These are phyloP conservation scores for Extremus antarcticus DNA, from an alignment of 495 filamentous ascomycete species.

Conservation along the genomic window DNA sequence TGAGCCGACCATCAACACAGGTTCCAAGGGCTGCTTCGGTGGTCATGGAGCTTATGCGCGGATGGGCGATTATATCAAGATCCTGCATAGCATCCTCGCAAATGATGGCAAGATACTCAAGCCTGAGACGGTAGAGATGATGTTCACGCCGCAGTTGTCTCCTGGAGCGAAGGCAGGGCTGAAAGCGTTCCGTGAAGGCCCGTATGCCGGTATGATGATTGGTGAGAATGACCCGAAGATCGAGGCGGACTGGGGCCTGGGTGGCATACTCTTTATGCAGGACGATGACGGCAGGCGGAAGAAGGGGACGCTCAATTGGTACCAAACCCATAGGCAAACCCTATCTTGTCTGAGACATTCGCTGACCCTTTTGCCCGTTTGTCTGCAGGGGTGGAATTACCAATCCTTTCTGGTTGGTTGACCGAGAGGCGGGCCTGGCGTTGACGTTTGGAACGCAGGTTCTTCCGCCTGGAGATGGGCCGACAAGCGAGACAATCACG, in stretches of 20 bases:
- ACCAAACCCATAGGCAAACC: too few species aligned
- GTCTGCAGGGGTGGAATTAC: slow-evolving; percentile 25
- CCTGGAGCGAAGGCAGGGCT: neutral
- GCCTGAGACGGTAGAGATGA: slow-evolving; percentile 34
- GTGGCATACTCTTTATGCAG: slow-evolving; percentile 26
- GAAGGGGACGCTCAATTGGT: slow-evolving; percentile 28
- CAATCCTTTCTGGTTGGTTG: slow-evolving; percentile 28
- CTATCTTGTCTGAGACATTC: too few species aligned
- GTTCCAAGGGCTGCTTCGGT: slow-evolving; percentile 35
- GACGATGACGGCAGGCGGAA: slow-evolving; percentile 22
- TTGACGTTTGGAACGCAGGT: slow-evolving; percentile 18
- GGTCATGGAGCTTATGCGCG: slow-evolving; percentile 43
- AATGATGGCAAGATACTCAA: slow-evolving; percentile 38
- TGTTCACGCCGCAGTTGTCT: slow-evolving; percentile 35
- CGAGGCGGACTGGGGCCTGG: slow-evolving; percentile 25
- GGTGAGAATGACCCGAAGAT: slow-evolving; percentile 10
- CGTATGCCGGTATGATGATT: slow-evolving; percentile 2
- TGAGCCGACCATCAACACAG: slow-evolving; percentile 22
- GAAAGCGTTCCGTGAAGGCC: slow-evolving; percentile 2
- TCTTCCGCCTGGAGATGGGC: slow-evolving; percentile 16
- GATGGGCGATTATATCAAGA: slow-evolving; percentile 38
- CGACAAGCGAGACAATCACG: slow-evolving; percentile 6
- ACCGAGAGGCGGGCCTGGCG: slow-evolving; percentile 12
- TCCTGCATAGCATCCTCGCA: slow-evolving; percentile 39
- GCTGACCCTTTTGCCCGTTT: too few species aligned